Percentiles rank a stretch among this genome's conserved stretches.
These are phyloP conservation scores for Citrus unshiu DNA, from an alignment of 345 rosid genomes.

Conservation along the genomic window DNA sequence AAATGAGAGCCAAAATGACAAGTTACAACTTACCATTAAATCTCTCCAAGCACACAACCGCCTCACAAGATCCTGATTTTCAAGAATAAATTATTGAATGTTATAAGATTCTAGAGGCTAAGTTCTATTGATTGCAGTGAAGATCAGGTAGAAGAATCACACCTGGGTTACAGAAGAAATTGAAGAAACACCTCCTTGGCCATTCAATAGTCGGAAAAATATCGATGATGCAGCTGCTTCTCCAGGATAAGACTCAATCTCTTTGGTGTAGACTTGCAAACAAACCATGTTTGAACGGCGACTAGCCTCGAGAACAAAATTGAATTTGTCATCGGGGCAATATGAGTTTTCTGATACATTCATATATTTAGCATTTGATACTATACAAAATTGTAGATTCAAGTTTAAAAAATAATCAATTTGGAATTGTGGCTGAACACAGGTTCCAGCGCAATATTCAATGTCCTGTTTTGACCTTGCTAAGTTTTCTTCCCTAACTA, in stretches of 20 bases:
- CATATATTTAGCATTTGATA: conserved; percentile 40
- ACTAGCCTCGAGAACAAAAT: conserved; percentile 77
- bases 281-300: conserved; percentile 84
- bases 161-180: conserved; percentile 58
- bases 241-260: conserved; percentile 75
- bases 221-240: conserved; percentile 78
- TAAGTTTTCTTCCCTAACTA: background rate
- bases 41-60: conserved; percentile 93
- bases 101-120: background rate
- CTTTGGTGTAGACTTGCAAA: conserved; percentile 74
- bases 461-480: background rate
- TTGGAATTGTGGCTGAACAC: background rate
- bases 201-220: conserved; percentile 59
- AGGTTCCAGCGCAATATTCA: background rate
- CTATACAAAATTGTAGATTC: conserved; percentile 12
- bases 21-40: conserved; percentile 61
- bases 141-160: conserved; percentile 1
- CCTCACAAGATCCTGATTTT: conserved; percentile 71
- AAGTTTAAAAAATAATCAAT: conserved; percentile 3
- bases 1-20: conserved; percentile 5
- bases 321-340: conserved; percentile 57
- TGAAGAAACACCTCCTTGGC: conserved; percentile 42
- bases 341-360: conserved; percentile 65
- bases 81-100: conserved; percentile 4
- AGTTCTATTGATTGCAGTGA: background rate